phyloP scores from a whole-genome alignment of 176 grass and related monocot species.

The Rhynchospora tenuis region DNA sequence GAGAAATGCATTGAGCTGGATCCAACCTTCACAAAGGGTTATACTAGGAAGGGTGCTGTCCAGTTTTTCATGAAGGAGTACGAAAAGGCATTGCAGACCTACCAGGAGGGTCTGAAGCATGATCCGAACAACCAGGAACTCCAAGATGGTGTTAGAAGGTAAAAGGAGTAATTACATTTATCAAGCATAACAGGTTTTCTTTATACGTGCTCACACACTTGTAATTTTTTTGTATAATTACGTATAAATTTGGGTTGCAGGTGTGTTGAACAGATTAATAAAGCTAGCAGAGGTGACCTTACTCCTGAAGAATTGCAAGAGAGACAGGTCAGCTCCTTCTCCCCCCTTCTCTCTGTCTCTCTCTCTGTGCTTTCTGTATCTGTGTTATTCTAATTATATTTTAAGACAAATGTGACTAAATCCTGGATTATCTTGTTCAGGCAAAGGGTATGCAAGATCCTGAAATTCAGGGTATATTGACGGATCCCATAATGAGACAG shows the following conservation, averaged over 20 bases:
- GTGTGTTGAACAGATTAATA: conserved; percentile 69
- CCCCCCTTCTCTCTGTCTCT: background rate
- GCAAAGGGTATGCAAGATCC: conserved; percentile 87
- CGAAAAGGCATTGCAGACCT: conserved; percentile 90
- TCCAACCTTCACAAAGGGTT: conserved; percentile 89
- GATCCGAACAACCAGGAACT: conserved; percentile 87
- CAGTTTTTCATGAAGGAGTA: conserved; percentile 99
- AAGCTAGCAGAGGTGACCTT: conserved; percentile 71
- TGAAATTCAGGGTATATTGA: conserved; percentile 80
- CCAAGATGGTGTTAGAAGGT: conserved; percentile 73
- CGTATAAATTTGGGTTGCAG: conserved; percentile 23
- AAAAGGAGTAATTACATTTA: conserved; percentile 13
- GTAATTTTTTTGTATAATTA: background rate
- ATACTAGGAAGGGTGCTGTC: conserved; percentile 90
- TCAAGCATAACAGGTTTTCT: background rate
- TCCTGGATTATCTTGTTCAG: conserved; percentile 36
- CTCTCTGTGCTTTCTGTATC: background rate
- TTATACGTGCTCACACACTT: background rate
- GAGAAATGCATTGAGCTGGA: conserved; percentile 98
- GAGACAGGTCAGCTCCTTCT: conserved; percentile 51
- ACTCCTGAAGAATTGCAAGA: conserved; percentile 73
- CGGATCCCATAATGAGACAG: conserved; percentile 84
- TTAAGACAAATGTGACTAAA: background rate
- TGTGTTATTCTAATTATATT: background rate
- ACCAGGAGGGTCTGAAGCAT: conserved; percentile 90